Evolutionary conservation across 2,329 filamentous ascomycete genomes (phyloP).

Genomic region (Ophiocordyceps camponoti-rufipedis): DNA sequence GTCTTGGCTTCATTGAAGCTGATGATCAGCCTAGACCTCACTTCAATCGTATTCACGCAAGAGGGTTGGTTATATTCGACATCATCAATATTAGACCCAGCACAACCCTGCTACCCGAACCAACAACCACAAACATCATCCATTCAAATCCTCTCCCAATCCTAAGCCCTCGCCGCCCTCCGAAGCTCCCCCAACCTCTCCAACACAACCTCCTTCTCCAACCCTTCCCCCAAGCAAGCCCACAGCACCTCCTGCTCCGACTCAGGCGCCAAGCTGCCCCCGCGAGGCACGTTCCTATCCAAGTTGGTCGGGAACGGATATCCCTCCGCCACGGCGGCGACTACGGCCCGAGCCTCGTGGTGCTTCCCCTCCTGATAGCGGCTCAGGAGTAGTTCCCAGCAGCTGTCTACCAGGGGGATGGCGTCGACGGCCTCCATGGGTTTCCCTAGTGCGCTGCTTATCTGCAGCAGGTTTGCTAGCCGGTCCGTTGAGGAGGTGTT

Average conservation of each 20-base stretch:
- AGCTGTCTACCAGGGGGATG: conserved; percentile 20
- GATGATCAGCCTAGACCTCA: too few relatives aligned
- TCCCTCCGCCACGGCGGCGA: conserved; percentile 34
- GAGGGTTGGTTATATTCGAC: too few relatives aligned
- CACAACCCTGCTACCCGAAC: too few relatives aligned
- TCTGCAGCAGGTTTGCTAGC: conserved; percentile 42
- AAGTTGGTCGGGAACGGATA: conserved; percentile 47
- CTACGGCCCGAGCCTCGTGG: conserved; percentile 23
- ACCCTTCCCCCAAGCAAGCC: conserved; percentile 21
- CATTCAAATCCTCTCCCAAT: too few relatives aligned
- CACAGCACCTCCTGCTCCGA: conserved; percentile 36
- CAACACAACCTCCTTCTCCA: conserved; percentile 21
- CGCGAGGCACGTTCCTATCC: conserved; percentile 34
- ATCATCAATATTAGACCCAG: too few relatives aligned
- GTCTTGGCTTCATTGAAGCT: too few relatives aligned
- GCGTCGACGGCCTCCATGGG: conserved; percentile 43
- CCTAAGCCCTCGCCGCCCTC: too few relatives aligned
- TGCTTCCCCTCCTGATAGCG: conserved; percentile 20
- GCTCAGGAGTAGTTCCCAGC: conserved; percentile 20
- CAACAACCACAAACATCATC: too few relatives aligned
- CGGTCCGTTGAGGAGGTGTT: conserved; percentile 28
- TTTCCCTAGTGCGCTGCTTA: conserved; percentile 43
- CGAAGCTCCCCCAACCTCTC: conserved; percentile 12
- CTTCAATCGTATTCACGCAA: too few relatives aligned
- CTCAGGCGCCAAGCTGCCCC: conserved; percentile 39